These are phyloP conservation scores for Pholiota microspora DNA, from an alignment of 768 basidiomycete species.

Conservation along the genomic window DNA sequence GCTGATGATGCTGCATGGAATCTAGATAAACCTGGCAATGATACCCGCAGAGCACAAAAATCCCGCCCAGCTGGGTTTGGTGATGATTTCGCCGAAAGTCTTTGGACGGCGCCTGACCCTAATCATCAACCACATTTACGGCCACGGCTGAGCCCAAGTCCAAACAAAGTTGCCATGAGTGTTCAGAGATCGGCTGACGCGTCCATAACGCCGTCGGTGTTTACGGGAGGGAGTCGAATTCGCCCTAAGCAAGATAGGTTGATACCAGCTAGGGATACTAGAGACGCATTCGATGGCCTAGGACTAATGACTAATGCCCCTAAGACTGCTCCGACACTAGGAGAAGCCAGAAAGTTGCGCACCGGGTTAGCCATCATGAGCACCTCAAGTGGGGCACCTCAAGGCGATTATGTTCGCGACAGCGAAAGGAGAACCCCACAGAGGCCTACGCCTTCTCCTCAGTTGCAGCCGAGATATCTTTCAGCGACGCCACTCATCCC, in stretches of 20 bases:
- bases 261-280: constrained; percentile 21
- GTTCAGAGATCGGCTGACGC: constrained; percentile 16
- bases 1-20: constrained; percentile 40
- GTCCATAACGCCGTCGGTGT: constrained; percentile 26
- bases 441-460: constrained; percentile 27
- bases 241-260: constrained; percentile 22
- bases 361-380: constrained; percentile 65
- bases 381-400: constrained; percentile 23
- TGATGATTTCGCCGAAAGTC: constrained; percentile 59
- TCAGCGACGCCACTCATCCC: constrained; percentile 25
- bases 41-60: constrained; percentile 14
- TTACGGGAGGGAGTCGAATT: constrained; percentile 25
- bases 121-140: constrained; percentile 20
- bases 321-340: constrained; percentile 63
- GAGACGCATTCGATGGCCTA: constrained; percentile 72
- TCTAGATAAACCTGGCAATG: constrained; percentile 24
- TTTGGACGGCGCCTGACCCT: constrained; percentile 53
- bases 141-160: constrained; percentile 19
- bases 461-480: constrained; percentile 28
- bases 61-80: constrained; percentile 49
- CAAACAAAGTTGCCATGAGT: constrained; percentile 14
- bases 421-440: constrained; percentile 14
- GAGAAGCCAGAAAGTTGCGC: constrained; percentile 69
- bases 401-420: constrained; percentile 26
- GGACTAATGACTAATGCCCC: constrained; percentile 46